Conservation (phyloP, 2,329 filamentous ascomycete genomes). For the Gnomoniopsis smithogilvyi region DNA sequence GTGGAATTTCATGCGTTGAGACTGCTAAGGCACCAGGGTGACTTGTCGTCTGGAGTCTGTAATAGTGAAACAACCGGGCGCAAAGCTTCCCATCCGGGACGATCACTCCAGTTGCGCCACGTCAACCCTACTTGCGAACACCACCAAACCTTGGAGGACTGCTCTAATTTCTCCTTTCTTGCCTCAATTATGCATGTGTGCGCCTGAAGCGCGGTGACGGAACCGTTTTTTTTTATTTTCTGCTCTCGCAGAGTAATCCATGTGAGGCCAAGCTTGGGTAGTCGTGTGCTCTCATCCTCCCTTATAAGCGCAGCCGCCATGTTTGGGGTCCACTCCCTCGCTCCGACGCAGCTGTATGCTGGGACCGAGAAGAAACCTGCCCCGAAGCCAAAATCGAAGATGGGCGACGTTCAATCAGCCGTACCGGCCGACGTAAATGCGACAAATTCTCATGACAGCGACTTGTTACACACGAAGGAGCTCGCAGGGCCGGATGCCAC, state of each 20-base stretch:
- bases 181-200: neutral
- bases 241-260: neutral
- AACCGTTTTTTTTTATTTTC: neutral
- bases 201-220: neutral
- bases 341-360: slow-evolving; percentile 3
- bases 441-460: neutral
- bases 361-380: neutral
- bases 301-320: slow-evolving; percentile 1
- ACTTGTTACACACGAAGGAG: neutral
- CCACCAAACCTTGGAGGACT: neutral
- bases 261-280: neutral
- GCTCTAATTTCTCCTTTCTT: neutral
- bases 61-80: slow-evolving; percentile 12
- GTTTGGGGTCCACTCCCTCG: slow-evolving; percentile 14
- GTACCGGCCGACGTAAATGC: neutral
- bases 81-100: neutral
- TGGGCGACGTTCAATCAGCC: slow-evolving; percentile 1
- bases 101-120: neutral
- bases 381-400: neutral
- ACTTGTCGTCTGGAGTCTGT: neutral
- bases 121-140: neutral
- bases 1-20: slow-evolving; percentile 8
- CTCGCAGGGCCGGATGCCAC: neutral
- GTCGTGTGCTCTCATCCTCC: neutral
- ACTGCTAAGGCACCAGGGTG: slow-evolving; percentile 2